Evolutionary conservation across 352 stramenopile species (phyloP).

Genomic region (Phytophthora macrochlamydospora): DNA sequence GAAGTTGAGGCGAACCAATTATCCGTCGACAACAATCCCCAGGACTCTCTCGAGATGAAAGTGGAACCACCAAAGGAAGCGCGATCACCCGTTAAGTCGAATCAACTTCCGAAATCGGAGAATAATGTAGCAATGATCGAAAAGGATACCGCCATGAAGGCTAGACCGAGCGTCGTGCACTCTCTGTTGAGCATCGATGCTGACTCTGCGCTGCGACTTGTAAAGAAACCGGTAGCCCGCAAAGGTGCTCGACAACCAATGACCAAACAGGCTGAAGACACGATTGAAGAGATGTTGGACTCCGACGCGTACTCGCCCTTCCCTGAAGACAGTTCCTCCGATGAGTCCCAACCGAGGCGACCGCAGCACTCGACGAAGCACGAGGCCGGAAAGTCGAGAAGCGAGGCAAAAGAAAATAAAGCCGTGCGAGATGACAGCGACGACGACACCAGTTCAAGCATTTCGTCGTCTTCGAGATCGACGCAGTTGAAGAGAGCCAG

Average conservation of each 20-base stretch:
- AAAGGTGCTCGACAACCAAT: too few relatives aligned
- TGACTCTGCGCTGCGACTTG: slow-evolving; percentile 36
- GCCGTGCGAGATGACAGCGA: slow-evolving; percentile 4
- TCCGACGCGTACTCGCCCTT: slow-evolving; percentile 48
- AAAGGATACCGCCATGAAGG: not conserved
- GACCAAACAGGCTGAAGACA: not conserved
- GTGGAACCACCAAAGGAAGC: too few relatives aligned
- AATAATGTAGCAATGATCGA: too few relatives aligned
- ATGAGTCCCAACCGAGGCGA: not conserved
- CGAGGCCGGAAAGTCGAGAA: slow-evolving; percentile 3
- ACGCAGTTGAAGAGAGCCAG: not conserved
- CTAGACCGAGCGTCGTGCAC: slow-evolving; percentile 37
- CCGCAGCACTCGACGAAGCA: not conserved
- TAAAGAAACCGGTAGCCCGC: not conserved
- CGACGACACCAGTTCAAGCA: not conserved
- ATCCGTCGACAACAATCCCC: too few relatives aligned
- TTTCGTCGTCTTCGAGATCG: too few relatives aligned
- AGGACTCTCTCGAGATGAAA: too few relatives aligned
- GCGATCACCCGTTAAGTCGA: too few relatives aligned
- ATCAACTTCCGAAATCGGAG: too few relatives aligned
- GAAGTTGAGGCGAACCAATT: too few relatives aligned
- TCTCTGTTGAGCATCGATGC: slow-evolving; percentile 54
- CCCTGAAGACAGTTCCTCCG: slow-evolving; percentile 3
- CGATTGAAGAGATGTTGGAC: slow-evolving; percentile 24
- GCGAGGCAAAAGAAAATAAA: not conserved